These are phyloP conservation scores for Bertia moriformis DNA, from an alignment of 2,329 filamentous ascomycete species.

Conservation along the genomic window DNA sequence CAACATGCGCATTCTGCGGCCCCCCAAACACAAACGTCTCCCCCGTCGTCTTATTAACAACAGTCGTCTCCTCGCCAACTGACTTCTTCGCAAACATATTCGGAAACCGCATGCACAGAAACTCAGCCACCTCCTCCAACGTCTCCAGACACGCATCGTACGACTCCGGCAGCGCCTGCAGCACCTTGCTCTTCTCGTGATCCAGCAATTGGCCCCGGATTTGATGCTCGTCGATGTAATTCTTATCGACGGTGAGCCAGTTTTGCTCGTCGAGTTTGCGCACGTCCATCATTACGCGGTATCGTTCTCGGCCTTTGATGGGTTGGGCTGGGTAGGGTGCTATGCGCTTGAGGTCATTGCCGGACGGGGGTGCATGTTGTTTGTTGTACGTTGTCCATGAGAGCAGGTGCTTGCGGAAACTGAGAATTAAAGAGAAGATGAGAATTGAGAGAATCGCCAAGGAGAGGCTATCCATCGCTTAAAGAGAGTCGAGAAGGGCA, in stretches of 20 bases:
- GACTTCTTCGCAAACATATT: slow-evolving; percentile 20
- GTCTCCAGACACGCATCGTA: slow-evolving; percentile 28
- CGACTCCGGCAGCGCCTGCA: slow-evolving; percentile 26
- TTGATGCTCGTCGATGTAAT: background rate
- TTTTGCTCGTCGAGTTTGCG: background rate
- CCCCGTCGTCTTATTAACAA: slow-evolving; percentile 25
- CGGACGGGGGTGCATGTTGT: too few relatives aligned
- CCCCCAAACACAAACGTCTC: slow-evolving; percentile 23
- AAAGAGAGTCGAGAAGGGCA: background rate
- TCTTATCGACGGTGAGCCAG: slow-evolving; percentile 1
- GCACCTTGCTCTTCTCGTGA: slow-evolving; percentile 14
- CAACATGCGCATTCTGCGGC: slow-evolving; percentile 6
- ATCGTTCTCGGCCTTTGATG: background rate
- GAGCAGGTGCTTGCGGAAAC: too few relatives aligned
- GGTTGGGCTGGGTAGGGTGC: slow-evolving; percentile 1
- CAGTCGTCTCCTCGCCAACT: slow-evolving; percentile 10
- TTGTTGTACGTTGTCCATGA: too few relatives aligned
- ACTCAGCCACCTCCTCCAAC: slow-evolving; percentile 25
- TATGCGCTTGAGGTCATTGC: background rate
- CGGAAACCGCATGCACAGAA: slow-evolving; percentile 25
- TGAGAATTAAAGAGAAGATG: too few relatives aligned
- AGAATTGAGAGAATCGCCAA: background rate
- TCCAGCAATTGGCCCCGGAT: background rate
- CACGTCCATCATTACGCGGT: slow-evolving; percentile 1
- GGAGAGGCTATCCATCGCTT: background rate